phyloP scores from a whole-genome alignment of 2,329 filamentous ascomycete genomes.

The Nectriaceae sp. region DNA sequence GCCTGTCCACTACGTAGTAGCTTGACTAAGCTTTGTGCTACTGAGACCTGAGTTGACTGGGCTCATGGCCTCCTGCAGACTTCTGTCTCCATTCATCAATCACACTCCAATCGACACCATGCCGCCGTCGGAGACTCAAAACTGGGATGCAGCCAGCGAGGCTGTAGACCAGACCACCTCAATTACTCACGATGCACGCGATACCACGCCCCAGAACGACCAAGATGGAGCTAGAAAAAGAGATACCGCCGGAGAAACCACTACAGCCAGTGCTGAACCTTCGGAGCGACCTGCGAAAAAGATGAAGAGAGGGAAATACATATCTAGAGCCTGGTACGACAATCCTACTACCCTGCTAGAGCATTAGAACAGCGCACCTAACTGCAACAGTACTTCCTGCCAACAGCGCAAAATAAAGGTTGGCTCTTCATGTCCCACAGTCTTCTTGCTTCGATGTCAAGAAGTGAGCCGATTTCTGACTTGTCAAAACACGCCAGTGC shows the following conservation, averaged over 20 bases:
- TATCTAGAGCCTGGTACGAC: conserved; percentile 19
- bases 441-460: neutral
- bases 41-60: too few relatives aligned
- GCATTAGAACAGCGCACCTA: neutral
- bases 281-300: conserved; percentile 9
- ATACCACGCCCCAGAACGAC: too few relatives aligned
- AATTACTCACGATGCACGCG: too few relatives aligned
- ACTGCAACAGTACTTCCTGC: conserved; percentile 15
- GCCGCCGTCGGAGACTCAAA: too few relatives aligned
- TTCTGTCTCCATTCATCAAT: too few relatives aligned
- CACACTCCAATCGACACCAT: too few relatives aligned
- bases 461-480: neutral
- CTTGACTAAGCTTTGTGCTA: neutral
- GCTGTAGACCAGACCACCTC: too few relatives aligned
- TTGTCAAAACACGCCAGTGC: conserved; percentile 12
- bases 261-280: neutral
- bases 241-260: neutral
- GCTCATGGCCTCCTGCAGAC: too few relatives aligned
- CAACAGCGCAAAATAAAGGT: conserved; percentile 22
- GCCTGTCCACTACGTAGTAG: too few relatives aligned
- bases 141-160: too few relatives aligned
- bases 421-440: neutral
- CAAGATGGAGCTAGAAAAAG: too few relatives aligned
- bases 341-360: neutral
- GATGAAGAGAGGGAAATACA: conserved; percentile 21